phyloP scores from a whole-genome alignment of 371 early-diverging fungal genomes.

The Sporodiniella umbellata region DNA sequence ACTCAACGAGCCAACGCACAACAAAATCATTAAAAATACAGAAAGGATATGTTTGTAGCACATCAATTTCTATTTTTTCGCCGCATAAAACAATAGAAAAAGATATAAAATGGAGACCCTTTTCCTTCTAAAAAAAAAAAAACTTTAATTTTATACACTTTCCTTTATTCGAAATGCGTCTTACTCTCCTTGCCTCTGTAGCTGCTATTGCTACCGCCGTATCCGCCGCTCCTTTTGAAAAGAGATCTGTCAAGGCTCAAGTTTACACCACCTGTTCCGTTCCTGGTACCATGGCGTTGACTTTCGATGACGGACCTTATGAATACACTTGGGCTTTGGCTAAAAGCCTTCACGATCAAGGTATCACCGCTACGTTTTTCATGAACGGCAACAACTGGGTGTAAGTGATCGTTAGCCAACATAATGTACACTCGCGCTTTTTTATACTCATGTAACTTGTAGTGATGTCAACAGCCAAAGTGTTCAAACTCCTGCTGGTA shows the following conservation, averaged over 20 bases:
- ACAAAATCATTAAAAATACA: too few species aligned
- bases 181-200: conserved; percentile 19
- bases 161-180: conserved; percentile 14
- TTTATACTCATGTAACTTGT: too few species aligned
- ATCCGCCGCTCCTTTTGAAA: conserved; percentile 18
- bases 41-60: too few species aligned
- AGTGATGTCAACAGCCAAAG: conserved; percentile 22
- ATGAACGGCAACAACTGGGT: conserved; percentile 50
- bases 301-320: conserved; percentile 69
- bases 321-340: conserved; percentile 45
- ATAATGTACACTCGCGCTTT: too few species aligned
- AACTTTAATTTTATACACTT: background rate
- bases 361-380: conserved; percentile 65
- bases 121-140: too few species aligned
- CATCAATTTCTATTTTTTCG: too few species aligned
- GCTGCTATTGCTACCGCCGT: conserved; percentile 21
- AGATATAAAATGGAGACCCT: too few species aligned
- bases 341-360: conserved; percentile 32
- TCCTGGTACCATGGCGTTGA: conserved; percentile 33
- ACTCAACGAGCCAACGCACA: too few species aligned
- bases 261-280: conserved; percentile 22
- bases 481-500: conserved; percentile 20
- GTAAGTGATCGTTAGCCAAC: too few species aligned
- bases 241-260: conserved; percentile 21
- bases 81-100: too few species aligned